Conservation (phyloP, 192 early-diverging fungal species). For the Rhizophagus clarus region DNA sequence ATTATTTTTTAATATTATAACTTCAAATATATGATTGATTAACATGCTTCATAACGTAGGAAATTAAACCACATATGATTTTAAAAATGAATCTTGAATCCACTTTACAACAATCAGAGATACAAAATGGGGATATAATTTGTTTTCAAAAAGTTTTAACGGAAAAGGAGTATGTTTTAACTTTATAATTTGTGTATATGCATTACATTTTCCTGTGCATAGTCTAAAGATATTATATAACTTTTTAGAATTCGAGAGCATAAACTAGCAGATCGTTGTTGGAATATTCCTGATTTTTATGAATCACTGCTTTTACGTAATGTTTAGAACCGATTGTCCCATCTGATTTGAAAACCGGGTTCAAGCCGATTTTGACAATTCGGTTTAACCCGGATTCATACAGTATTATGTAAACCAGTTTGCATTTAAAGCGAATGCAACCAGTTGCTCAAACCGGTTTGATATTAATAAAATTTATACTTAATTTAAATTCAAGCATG, state of each 20-base stretch:
- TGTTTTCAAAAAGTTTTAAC: constrained; percentile 69
- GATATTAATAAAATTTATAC: no score
- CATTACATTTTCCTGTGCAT: no score
- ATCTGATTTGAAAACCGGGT: no score
- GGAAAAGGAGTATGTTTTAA: constrained; percentile 51
- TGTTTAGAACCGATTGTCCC: no score
- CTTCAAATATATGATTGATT: background rate
- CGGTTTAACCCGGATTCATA: no score
- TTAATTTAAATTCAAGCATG: no score
- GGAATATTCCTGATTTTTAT: constrained; percentile 74
- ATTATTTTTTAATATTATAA: background rate
- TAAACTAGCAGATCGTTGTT: constrained; percentile 38
- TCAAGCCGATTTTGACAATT: no score
- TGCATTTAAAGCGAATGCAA: no score
- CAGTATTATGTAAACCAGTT: no score
- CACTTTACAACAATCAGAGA: constrained; percentile 76
- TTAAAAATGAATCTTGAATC: constrained; percentile 66
- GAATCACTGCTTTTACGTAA: no score
- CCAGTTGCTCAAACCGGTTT: no score
- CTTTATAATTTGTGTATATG: background rate
- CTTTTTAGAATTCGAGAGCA: constrained; percentile 41
- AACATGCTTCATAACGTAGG: constrained; percentile 55
- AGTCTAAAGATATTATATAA: no score
- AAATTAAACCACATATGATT: constrained; percentile 93
- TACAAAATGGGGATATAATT: constrained; percentile 94